Evolutionary conservation across 2,329 filamentous ascomycete species (phyloP), one percentile per base, ranked within the genome.

Genomic region (Cryphonectria nitschkei): DNA sequence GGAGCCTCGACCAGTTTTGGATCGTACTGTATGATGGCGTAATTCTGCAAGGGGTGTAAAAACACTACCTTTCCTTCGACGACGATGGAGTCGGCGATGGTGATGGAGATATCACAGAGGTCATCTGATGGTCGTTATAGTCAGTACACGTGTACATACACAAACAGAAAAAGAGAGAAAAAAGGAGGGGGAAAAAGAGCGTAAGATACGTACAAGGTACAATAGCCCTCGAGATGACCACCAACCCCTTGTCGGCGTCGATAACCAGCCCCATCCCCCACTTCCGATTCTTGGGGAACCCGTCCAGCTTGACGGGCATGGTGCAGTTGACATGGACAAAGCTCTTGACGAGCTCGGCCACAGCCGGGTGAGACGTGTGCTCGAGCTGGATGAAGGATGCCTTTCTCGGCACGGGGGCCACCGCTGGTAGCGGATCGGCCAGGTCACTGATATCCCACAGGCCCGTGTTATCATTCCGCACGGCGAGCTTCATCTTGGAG

Each of bases 251-350:
- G 72, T 97, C 94, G 0, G 97, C 96, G 81, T 99, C 96, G 73
- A 99, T 93, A n/a, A 99, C 95, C 52, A 99, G 84, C 54, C 96
- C 96, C 86, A 97, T 98, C 0, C 96, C 96, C 83, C 94, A 96
- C 82, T 97, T 96, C 65, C 94, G 88, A 75, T 96, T 94, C 80
- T 96, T 93, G 7, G 96, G 97, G 79, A 97, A 99, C n/a, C 96
- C 96, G 79, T 99, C 96, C 13, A 99, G 87, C 84, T 98, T 98
- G 73, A 99, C 84, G 0, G 96, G 96, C 91, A 99, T 95, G 34
- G 91, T 93, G 76, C 95, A 97, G 74, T 93, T 92, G 69, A 99
- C 92, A 54, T 96, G 92, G 37, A 99, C 95, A 79, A 99, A 98
- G 78, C 95, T 98, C 75, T 93, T 91, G 54, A 99, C 93, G 73